Percentiles rank a stretch among this genome's conserved stretches.
Conservation (phyloP, 2,329 filamentous ascomycete species). For the Drechslerella coelobrocha region DNA sequence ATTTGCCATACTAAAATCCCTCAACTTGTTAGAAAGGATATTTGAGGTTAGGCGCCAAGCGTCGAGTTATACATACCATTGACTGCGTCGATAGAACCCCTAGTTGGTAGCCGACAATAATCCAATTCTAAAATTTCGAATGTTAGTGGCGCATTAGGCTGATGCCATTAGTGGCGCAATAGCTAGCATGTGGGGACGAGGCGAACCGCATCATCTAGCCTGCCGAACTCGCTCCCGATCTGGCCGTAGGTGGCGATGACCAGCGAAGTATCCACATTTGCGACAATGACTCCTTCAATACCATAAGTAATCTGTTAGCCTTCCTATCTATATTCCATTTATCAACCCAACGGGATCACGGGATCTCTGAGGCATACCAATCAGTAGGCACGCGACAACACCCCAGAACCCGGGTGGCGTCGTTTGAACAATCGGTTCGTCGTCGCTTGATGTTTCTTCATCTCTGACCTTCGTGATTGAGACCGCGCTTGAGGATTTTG, state of each 20-base stretch:
- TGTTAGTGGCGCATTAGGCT: background rate
- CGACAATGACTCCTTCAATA: constrained; percentile 68
- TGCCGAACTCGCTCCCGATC: constrained; percentile 68
- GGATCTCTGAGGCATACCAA: constrained; percentile 23
- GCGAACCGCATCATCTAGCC: constrained; percentile 36
- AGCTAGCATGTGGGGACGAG: background rate
- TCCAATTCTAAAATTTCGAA: constrained; percentile 34
- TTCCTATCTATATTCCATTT: background rate
- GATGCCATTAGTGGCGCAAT: background rate
- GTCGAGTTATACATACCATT: constrained; percentile 23
- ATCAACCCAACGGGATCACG: background rate
- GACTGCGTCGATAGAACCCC: constrained; percentile 36
- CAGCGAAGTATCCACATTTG: constrained; percentile 69
- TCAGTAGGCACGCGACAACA: constrained; percentile 40
- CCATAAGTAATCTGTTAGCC: background rate
- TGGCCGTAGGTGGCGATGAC: constrained; percentile 69
- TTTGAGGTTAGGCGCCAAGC: no score
- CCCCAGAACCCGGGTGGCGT: constrained; percentile 40
- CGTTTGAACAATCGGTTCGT: constrained; percentile 3
- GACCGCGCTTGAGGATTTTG: background rate
- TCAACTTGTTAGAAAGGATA: constrained; percentile 74
- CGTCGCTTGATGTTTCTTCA: background rate
- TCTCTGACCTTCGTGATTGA: constrained; percentile 6
- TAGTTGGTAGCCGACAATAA: constrained; percentile 46
- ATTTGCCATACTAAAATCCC: constrained; percentile 75